Conservation (phyloP, 1,139 yeast species). For the Kluyveromyces sp. region DNA sequence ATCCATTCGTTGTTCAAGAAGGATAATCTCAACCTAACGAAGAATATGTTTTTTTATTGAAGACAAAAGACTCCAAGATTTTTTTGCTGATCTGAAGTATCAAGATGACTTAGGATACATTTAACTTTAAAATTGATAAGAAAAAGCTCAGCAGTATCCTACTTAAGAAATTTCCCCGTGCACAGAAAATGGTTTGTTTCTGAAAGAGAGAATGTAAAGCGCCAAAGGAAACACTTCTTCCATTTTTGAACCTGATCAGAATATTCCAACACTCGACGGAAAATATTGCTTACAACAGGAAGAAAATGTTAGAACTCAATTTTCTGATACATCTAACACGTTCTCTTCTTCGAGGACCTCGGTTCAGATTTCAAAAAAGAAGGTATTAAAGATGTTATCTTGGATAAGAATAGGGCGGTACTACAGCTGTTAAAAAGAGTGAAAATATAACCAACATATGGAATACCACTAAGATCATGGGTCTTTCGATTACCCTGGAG, state of each 20-base stretch:
- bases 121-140: slow-evolving; percentile 40
- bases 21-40: slow-evolving; percentile 14
- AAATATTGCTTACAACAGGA: neutral
- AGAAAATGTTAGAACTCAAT: neutral
- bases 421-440: slow-evolving; percentile 61
- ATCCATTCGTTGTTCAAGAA: slow-evolving; percentile 6
- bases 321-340: neutral
- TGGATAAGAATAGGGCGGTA: slow-evolving; percentile 60
- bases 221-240: slow-evolving; percentile 52
- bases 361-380: slow-evolving; percentile 29
- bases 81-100: slow-evolving; percentile 57
- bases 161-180: slow-evolving; percentile 19
- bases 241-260: slow-evolving; percentile 38
- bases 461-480: slow-evolving; percentile 68
- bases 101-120: slow-evolving; percentile 44
- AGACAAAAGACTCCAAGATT: slow-evolving; percentile 38
- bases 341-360: neutral
- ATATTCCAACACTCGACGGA: slow-evolving; percentile 7
- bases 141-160: slow-evolving; percentile 38
- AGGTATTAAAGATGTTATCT: slow-evolving; percentile 8
- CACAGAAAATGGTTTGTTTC: slow-evolving; percentile 43
- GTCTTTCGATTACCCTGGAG: slow-evolving; percentile 62
- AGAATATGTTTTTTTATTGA: slow-evolving; percentile 15
- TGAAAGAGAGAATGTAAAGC: slow-evolving; percentile 56
- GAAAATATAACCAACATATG: slow-evolving; percentile 64